A percentile compares a stretch with the other conserved stretches of the same genome.
Conservation (phyloP, 2,329 filamentous ascomycete genomes). For the Calonectria hongkongensis region DNA sequence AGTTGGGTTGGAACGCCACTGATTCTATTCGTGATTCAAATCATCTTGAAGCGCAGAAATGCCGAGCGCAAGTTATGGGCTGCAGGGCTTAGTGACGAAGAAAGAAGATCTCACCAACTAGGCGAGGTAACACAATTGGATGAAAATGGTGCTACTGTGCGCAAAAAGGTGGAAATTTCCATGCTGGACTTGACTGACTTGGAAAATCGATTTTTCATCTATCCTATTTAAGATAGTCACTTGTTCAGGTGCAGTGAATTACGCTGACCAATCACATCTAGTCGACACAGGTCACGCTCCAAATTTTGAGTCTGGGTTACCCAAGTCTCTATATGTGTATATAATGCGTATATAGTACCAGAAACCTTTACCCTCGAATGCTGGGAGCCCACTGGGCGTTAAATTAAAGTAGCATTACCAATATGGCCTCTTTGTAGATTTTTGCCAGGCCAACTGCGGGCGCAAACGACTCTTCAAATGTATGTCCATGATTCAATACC, state of each 20-base stretch:
- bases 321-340: neutral
- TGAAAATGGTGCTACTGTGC: slow-evolving; percentile 55
- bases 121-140: slow-evolving; percentile 50
- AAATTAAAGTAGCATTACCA: slow-evolving; percentile 6
- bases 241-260: no score
- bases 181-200: slow-evolving; percentile 62
- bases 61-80: slow-evolving; percentile 53
- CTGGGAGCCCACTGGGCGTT: neutral
- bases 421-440: neutral
- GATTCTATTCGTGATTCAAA: slow-evolving; percentile 57
- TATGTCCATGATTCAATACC: neutral
- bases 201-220: slow-evolving; percentile 63
- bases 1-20: slow-evolving; percentile 60
- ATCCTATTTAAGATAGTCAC: slow-evolving; percentile 44
- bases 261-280: neutral
- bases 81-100: slow-evolving; percentile 49
- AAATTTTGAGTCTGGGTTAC: neutral
- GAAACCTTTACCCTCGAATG: neutral
- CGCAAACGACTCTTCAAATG: slow-evolving; percentile 1
- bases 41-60: slow-evolving; percentile 58
- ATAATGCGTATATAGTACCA: neutral
- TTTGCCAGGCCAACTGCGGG: neutral
- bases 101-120: slow-evolving; percentile 43
- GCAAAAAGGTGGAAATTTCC: slow-evolving; percentile 59
- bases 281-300: neutral